phyloP scores from a whole-genome alignment of 2,329 filamentous ascomycete species.

The Diplocarpon mali region DNA sequence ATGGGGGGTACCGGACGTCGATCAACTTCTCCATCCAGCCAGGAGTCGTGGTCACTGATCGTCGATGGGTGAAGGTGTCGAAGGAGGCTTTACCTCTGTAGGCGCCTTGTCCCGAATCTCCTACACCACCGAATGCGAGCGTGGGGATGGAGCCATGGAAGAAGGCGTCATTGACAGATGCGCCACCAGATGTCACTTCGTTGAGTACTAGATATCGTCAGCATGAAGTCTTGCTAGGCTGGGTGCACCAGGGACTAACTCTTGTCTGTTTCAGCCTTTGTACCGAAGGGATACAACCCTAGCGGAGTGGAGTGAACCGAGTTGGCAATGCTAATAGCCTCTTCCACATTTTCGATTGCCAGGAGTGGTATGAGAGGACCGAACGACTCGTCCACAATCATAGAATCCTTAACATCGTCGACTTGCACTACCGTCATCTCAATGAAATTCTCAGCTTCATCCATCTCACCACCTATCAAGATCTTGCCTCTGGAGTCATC shows the following conservation, averaged over 20 bases:
- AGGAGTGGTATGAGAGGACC: conserved; percentile 84
- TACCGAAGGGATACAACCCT: conserved; percentile 76
- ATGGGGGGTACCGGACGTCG: conserved; percentile 57
- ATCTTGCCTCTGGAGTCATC: conserved; percentile 75
- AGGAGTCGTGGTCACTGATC: conserved; percentile 49
- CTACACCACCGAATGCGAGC: conserved; percentile 73
- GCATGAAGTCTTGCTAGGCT: neutral
- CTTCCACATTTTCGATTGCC: conserved; percentile 66
- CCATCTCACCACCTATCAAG: conserved; percentile 73
- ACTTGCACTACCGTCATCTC: conserved; percentile 89
- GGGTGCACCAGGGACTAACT: conserved; percentile 34
- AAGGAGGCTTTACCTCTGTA: conserved; percentile 71
- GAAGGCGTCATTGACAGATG: conserved; percentile 53
- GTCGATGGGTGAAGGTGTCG: conserved; percentile 53
- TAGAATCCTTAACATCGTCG: conserved; percentile 59
- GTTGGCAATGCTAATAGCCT: conserved; percentile 76
- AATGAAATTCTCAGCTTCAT: conserved; percentile 72
- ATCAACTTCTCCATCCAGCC: conserved; percentile 57
- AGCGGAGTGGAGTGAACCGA: conserved; percentile 73
- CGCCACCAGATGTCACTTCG: conserved; percentile 56
- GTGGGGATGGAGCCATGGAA: conserved; percentile 62
- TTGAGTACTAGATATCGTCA: conserved; percentile 39
- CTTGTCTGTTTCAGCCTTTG: conserved; percentile 63
- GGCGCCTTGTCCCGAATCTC: conserved; percentile 62
- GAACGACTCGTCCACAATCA: conserved; percentile 79